Conservation (phyloP, 768 basidiomycete species). For the Suillus luteus region DNA sequence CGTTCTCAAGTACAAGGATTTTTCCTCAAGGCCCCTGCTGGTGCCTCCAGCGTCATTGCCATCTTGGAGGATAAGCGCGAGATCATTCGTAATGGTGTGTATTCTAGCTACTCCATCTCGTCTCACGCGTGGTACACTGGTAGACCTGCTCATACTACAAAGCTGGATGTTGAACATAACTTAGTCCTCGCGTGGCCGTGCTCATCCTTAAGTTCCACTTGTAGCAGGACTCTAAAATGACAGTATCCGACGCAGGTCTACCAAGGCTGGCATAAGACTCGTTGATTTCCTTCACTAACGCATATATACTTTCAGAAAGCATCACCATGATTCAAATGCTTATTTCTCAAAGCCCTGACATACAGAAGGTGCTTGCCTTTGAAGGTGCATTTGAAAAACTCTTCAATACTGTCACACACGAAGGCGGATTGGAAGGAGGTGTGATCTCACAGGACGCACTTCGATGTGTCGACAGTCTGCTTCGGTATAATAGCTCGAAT, state of each 20-base stretch:
- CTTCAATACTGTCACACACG: conserved; percentile 82
- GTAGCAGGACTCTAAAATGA: background rate
- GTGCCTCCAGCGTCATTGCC: conserved; percentile 69
- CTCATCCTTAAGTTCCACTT: background rate
- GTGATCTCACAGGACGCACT: conserved; percentile 85
- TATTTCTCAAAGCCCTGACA: conserved; percentile 84
- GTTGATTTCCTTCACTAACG: conserved; percentile 5
- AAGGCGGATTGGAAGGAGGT: conserved; percentile 93
- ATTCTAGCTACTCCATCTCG: background rate
- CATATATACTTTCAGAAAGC: conserved; percentile 56
- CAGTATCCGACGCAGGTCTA: conserved; percentile 3
- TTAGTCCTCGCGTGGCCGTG: background rate
- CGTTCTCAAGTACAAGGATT: conserved; percentile 84
- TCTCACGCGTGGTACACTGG: conserved; percentile 7
- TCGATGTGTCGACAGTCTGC: conserved; percentile 78
- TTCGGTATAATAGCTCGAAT: conserved; percentile 93
- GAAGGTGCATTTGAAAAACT: conserved; percentile 96
- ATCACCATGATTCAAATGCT: conserved; percentile 81
- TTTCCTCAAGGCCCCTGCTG: conserved; percentile 84
- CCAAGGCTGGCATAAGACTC: conserved; percentile 1
- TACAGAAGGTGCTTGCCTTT: conserved; percentile 96
- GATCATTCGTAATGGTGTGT: conserved; percentile 84
- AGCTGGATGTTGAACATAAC: conserved; percentile 1
- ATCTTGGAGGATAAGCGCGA: conserved; percentile 85
- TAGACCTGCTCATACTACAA: conserved; percentile 12